Base-by-base conservation (phyloP, 129 eudicot species). In the Heracleum sosnowskyi region DNA sequence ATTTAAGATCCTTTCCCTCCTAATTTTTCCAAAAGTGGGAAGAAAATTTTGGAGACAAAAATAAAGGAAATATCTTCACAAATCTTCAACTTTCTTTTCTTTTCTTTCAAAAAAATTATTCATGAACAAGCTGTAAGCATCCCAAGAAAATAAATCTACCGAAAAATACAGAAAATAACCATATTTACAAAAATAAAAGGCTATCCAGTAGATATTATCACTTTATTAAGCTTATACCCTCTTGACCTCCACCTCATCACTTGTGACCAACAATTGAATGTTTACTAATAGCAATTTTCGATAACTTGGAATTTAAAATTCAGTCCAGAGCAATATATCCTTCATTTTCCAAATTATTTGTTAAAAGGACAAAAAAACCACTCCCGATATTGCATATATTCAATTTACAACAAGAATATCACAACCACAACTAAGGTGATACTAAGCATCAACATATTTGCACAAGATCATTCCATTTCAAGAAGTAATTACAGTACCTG, bases 401-500 rank as follows among this genome's bases (percentile, higher is more conserved):
- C 63, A 55, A 55, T 2, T 55, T 9, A 55, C 29, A 24, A 55
- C 1, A 0, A 24, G 26, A 22, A 55, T 22, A 7, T 13, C 63
- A 22, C 63, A 53, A 53, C 63, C 63, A 22, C 11, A 24, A 55
- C 12, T 7, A 55, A 55, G 12, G 63, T 55, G 1, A 55, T 55
- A 55, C 66, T n/a, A 26, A 57, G 33, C 66, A 57, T 33, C 66
- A 2, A 55, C 26, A n/a, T 57, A 12, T n/a, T 57, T 10, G 10
- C 66, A 24, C 66, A 57, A n/a, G 33, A 51, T 28, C 62, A 22
- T 51, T 51, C n/a, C 57, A 24, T 22, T 22, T 39, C 34, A 37
- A 20, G n/a, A 33, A 12, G 76, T 73, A 22, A 11, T 36, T 26
- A 28, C 16, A 24, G 37, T 87, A 91, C 98, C 98, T 94, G 98